A percentile compares a stretch with the other conserved stretches of the same genome.
phyloP scores from a whole-genome alignment of 306 rosid genomes.

The Castanea crenata region DNA sequence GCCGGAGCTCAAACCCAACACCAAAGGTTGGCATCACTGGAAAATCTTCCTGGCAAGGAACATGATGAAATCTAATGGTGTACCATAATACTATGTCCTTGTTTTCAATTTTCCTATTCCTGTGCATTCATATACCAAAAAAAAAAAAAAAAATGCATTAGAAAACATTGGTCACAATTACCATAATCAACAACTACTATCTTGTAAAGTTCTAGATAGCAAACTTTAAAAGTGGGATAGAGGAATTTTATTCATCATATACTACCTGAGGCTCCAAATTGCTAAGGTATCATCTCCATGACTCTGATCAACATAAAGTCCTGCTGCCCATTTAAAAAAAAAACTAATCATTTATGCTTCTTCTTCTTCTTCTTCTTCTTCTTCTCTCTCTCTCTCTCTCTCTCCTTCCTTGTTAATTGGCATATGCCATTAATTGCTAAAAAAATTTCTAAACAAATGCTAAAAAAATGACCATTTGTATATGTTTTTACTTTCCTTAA shows the following conservation, averaged over 20 bases:
- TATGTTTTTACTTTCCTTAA: too few relatives aligned
- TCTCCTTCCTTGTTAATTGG: too few relatives aligned
- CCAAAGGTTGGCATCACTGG: slow-evolving; percentile 63
- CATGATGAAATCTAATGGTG: slow-evolving; percentile 65
- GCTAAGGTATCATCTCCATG: slow-evolving; percentile 53
- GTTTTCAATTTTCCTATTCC: slow-evolving; percentile 44
- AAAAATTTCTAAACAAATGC: too few relatives aligned
- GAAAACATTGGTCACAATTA: neutral
- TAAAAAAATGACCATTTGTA: too few relatives aligned
- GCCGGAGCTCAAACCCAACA: slow-evolving; percentile 55
- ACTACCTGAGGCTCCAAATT: neutral
- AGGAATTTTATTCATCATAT: too few relatives aligned
- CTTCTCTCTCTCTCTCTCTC: too few relatives aligned
- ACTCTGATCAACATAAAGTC: slow-evolving; percentile 35
- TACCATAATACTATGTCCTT: slow-evolving; percentile 57
- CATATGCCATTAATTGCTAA: too few relatives aligned
- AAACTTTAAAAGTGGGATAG: too few relatives aligned
- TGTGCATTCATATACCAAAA: neutral
- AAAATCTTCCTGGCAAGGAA: slow-evolving; percentile 59
- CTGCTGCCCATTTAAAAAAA: slow-evolving; percentile 33
- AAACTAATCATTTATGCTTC: too few relatives aligned
- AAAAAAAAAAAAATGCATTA: neutral
- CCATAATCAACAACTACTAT: neutral
- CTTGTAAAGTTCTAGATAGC: too few relatives aligned
- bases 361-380: too few relatives aligned